Evolutionary conservation across 106 monocot species (phyloP), one percentile per base, ranked within the genome.

Genomic region (Dioscorea alata): DNA sequence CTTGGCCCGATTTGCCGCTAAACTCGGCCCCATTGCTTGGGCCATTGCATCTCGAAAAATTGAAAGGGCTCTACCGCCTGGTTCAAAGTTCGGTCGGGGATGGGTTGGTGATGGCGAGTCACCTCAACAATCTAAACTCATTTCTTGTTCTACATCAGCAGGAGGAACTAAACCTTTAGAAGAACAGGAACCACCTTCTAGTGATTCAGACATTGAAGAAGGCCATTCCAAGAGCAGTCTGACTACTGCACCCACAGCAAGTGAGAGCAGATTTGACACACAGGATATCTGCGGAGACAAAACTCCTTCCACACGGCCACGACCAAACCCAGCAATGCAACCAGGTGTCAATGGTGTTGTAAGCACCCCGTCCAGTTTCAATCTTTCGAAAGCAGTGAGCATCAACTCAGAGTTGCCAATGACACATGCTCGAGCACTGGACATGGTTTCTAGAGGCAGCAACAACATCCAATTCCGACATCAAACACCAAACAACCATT

Each of bases 1-100:
- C 57, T 59, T 84, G 63, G 84, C 80, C 15, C 66, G 84, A 21
- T 88, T 83, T 75, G 77, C 84, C 23, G 77, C 75, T 14, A 75
- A 78, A 2, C 83, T 88, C 33, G 79, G 84, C 8, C 80, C 80
- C 23, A 42, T 78, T 13, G 81, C 61, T 31, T 88, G 88, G 88
- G 62, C 72, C 66, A 64, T 88, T 52, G 84, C 75, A 21, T 65
- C 77, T 8, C 76, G 61, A 50, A 15, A 57, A 56, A 81, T 88
- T 53, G 71, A 81, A 63, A 64, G 70, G 52, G 74, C 35, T n/a
- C 75, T 88, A 24, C 80, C 87, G 60, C 77, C 78, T 23, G 84
- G 80, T 15, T 73, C 72, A 63, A 80, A 78, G 69, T 88, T 88
- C 31, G 84, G 81, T 35, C 78, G 42, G 13, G 84, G 83, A 13